These are phyloP conservation scores for Karstenula rhodostoma DNA, from an alignment of 2,329 filamentous ascomycete species.

Conservation along the genomic window DNA sequence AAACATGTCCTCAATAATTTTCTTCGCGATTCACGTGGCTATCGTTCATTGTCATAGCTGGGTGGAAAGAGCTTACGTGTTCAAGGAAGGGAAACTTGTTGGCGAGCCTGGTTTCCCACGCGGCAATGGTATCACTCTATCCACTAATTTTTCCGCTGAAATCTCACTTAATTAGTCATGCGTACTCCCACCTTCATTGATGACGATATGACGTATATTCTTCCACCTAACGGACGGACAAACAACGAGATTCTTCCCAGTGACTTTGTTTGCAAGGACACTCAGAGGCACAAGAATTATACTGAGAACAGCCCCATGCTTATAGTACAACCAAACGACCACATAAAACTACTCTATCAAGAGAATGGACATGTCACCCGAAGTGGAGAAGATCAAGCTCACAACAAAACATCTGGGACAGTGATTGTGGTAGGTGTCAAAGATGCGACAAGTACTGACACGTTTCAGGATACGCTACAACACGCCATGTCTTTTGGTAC, in stretches of 20 bases:
- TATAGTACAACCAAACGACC: slow-evolving; percentile 13
- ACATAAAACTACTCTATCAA: slow-evolving; percentile 16
- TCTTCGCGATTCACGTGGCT: no score
- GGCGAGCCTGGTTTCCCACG: slow-evolving; percentile 13
- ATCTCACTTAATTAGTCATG: neutral
- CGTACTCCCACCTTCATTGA: slow-evolving; percentile 12
- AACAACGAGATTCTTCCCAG: slow-evolving; percentile 6
- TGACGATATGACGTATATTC: slow-evolving; percentile 14
- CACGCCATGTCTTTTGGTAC: neutral
- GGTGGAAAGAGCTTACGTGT: slow-evolving; percentile 13
- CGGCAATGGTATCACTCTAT: slow-evolving; percentile 10
- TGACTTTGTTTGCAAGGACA: slow-evolving; percentile 16
- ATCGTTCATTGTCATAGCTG: slow-evolving; percentile 11
- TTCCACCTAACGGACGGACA: slow-evolving; percentile 10
- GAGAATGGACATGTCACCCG: slow-evolving; percentile 22
- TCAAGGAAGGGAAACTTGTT: slow-evolving; percentile 9
- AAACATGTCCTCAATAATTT: neutral
- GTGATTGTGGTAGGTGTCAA: slow-evolving; percentile 15
- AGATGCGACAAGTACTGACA: slow-evolving; percentile 12
- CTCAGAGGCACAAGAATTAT: slow-evolving; percentile 16
- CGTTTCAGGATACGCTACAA: slow-evolving; percentile 8
- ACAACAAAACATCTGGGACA: slow-evolving; percentile 9
- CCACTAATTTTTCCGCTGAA: neutral
- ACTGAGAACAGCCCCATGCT: slow-evolving; percentile 16
- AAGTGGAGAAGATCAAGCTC: slow-evolving; percentile 11